Evolutionary conservation across 1,139 yeast species (phyloP).

Genomic region (Diutina sp.): DNA sequence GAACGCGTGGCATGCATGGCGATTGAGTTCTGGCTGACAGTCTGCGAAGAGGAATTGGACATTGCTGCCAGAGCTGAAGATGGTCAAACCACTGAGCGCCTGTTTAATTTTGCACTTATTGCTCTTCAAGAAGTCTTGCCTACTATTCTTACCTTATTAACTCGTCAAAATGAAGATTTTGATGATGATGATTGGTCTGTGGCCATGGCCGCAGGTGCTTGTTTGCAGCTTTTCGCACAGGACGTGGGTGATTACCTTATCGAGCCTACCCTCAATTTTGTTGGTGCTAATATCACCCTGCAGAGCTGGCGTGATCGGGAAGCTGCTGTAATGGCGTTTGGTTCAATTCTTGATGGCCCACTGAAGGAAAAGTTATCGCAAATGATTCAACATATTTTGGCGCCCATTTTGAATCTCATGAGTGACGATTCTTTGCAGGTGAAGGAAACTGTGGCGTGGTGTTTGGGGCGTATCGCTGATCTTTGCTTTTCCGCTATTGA

Average conservation of each 20-base stretch:
- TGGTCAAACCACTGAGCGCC: slow-evolving; percentile 24
- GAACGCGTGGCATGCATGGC: slow-evolving; percentile 96
- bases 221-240: slow-evolving; percentile 87
- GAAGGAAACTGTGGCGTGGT: slow-evolving; percentile 97
- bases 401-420: slow-evolving; percentile 64
- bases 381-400: slow-evolving; percentile 70
- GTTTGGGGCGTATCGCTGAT: slow-evolving; percentile 92
- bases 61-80: slow-evolving; percentile 59
- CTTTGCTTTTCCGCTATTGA: slow-evolving; percentile 70
- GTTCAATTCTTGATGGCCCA: slow-evolving; percentile 93
- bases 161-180: slow-evolving; percentile 83
- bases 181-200: slow-evolving; percentile 97
- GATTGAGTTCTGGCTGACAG: slow-evolving; percentile 96
- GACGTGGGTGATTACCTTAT: slow-evolving; percentile 79
- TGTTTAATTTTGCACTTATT: slow-evolving; percentile 64
- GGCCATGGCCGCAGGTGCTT: slow-evolving; percentile 98
- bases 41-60: slow-evolving; percentile 91
- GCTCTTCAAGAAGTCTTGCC: slow-evolving; percentile 85
- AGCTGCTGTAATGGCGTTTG: slow-evolving; percentile 98
- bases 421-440: slow-evolving; percentile 70
- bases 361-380: slow-evolving; percentile 56
- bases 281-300: slow-evolving; percentile 55
- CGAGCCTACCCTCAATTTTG: slow-evolving; percentile 73
- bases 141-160: slow-evolving; percentile 62
- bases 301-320: slow-evolving; percentile 76